Conservation (phyloP, 345 rosid species). For the Tarenaya hassleriana region DNA sequence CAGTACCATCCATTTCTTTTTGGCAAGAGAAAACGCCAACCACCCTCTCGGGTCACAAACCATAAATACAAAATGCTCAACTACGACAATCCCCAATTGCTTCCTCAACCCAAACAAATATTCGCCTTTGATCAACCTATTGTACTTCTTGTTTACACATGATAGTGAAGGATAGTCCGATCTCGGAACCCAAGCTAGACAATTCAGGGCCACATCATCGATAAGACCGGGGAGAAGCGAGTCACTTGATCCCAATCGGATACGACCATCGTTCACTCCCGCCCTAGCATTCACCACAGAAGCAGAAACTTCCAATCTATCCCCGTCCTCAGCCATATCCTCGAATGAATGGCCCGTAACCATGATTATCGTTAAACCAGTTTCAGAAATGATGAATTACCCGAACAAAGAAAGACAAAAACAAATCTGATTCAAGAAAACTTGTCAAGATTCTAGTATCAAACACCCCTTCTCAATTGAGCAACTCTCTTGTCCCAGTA, state of each 20-base stretch:
- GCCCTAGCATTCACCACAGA: slow-evolving; percentile 24
- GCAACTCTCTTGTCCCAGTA: slow-evolving; percentile 29
- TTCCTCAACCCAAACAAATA: slow-evolving; percentile 53
- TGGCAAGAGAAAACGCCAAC: slow-evolving; percentile 58
- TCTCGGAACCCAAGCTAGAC: slow-evolving; percentile 57
- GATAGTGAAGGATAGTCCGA: slow-evolving; percentile 55
- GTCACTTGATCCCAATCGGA: slow-evolving; percentile 48
- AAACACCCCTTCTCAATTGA: slow-evolving; percentile 15
- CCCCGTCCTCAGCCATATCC: slow-evolving; percentile 1
- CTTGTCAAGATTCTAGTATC: slow-evolving; percentile 14
- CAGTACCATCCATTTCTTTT: slow-evolving; percentile 58
- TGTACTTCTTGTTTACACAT: slow-evolving; percentile 52
- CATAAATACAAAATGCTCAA: slow-evolving; percentile 69
- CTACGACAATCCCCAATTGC: slow-evolving; percentile 36
- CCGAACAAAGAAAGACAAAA: slow-evolving; percentile 18
- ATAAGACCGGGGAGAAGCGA: slow-evolving; percentile 72
- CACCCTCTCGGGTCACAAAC: slow-evolving; percentile 79
- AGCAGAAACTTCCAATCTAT: slow-evolving; percentile 20
- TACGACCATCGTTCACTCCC: slow-evolving; percentile 48
- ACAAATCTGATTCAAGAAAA: slow-evolving; percentile 18
- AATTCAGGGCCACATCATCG: slow-evolving; percentile 63
- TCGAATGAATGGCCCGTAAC: slow-evolving; percentile 22
- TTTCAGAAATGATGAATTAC: slow-evolving; percentile 23
- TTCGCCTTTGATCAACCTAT: slow-evolving; percentile 42
- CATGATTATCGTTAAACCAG: slow-evolving; percentile 27